Base-by-base conservation (phyloP, 352 stramenopile genomes). In the Globisporangium orthogonon region DNA sequence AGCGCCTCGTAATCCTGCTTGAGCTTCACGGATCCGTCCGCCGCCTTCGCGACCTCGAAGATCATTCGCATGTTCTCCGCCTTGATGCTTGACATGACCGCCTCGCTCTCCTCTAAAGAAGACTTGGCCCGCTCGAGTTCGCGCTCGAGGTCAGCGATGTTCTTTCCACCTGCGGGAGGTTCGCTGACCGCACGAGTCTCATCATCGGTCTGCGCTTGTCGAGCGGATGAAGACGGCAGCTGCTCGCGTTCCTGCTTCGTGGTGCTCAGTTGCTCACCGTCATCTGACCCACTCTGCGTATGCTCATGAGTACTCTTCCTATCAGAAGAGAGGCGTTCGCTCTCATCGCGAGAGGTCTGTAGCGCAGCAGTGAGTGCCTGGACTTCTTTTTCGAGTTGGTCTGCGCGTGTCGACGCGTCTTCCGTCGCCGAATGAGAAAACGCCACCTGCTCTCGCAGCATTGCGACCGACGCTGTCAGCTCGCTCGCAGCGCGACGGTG, bases 51-150 rank as follows among this genome's bases (percentile, higher is more conserved):
- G 23, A 90, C 74, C 33, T 90, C 78, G 55, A 90, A 89, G 14
- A 86, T 67, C 79, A 90, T 87, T 0, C 79, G 76, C 45, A 81
- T 58, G 50, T 92, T 92, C 53, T 92, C 82, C 14, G 73, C 70
- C 63, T 88, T 86, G 48, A 83, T 74, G 2, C 75, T 67, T 33
- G 63, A 60, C 58, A 89, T 73, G 61, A 89, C 75, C 15, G 69
- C 58, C 46, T 85, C 65, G 6, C 65, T 50, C 23, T 70, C 69
- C 33, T 80, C 61, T 31, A 85, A 29, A 18, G 63, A 67, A 18
- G 53, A 49, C 30, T 60, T 77, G 7, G 70, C 68, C 18, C 62
- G 55, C 52, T 72, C 63, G 3, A 84, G 54, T 41, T 78, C 58
- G 31, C 58, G 47, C 30, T 60, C 52, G 9, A 65, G 48, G 18